Conservation (phyloP, 2,329 filamentous ascomycete species). For the Sordariomycetes sp. region DNA sequence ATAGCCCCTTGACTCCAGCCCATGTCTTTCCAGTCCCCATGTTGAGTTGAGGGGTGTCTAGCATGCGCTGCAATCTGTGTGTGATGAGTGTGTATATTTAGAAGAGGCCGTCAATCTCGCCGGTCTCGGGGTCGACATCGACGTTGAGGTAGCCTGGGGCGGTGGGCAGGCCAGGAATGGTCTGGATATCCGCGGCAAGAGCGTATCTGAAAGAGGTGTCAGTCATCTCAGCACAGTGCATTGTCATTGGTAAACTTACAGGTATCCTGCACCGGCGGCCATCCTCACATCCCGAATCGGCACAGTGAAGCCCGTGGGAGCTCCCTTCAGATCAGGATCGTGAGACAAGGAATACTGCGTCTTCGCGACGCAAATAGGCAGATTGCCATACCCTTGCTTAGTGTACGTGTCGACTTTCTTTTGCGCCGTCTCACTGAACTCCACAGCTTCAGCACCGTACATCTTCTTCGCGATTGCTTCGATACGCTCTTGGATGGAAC, state of each 20-base stretch:
- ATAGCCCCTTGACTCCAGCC: too few relatives aligned
- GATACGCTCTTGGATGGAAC: conserved; percentile 78
- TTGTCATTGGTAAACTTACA: conserved; percentile 44
- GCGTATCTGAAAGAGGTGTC: conserved; percentile 65
- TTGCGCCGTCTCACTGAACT: conserved; percentile 89
- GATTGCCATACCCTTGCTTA: conserved; percentile 80
- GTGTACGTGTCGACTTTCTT: conserved; percentile 96
- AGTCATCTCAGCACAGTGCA: conserved; percentile 17
- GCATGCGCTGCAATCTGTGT: too few relatives aligned
- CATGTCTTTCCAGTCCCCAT: too few relatives aligned
- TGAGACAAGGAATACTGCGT: conserved; percentile 96
- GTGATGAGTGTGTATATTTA: conserved; percentile 46
- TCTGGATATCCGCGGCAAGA: conserved; percentile 94
- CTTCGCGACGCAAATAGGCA: conserved; percentile 96
- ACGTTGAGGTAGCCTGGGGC: conserved; percentile 94
- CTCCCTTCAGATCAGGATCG: conserved; percentile 88
- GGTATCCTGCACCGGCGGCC: conserved; percentile 87
- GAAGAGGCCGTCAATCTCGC: conserved; percentile 82
- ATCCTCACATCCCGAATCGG: conserved; percentile 91
- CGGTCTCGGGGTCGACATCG: conserved; percentile 73
- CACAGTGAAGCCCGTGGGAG: conserved; percentile 86
- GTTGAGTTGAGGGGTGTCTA: too few relatives aligned
- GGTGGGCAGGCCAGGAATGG: conserved; percentile 90
- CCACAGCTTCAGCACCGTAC: conserved; percentile 85
- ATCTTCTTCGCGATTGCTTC: conserved; percentile 84